A percentile compares a stretch with the other conserved stretches of the same genome.
Conservation (phyloP, 1,284 basidiomycete genomes). For the Cutaneotrichosporon cavernicola region DNA sequence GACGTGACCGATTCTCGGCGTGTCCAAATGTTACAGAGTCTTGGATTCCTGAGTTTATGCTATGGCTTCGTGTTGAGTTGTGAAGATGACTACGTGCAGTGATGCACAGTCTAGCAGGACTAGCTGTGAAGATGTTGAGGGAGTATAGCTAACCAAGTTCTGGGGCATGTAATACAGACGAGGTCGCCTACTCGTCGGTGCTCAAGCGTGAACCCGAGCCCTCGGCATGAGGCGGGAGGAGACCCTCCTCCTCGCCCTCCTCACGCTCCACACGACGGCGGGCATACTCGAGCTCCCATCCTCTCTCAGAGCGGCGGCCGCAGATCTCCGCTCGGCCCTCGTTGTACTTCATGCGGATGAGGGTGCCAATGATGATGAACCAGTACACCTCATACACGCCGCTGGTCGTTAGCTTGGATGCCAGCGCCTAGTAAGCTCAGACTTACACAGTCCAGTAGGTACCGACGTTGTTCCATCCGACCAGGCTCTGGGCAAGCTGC, state of each 20-base stretch:
- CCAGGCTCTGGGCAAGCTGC: slow-evolving; percentile 31
- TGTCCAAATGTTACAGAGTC: slow-evolving; percentile 1
- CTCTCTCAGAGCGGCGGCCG: slow-evolving; percentile 32
- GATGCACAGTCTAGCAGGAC: background rate
- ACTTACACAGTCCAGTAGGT: slow-evolving; percentile 63
- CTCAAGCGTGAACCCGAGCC: slow-evolving; percentile 5
- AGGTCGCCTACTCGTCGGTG: slow-evolving; percentile 3
- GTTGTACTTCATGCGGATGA: slow-evolving; percentile 65
- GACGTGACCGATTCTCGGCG: background rate
- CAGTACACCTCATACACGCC: slow-evolving; percentile 69
- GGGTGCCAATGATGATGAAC: slow-evolving; percentile 62
- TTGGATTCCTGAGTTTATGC: slow-evolving; percentile 1
- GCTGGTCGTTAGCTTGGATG: slow-evolving; percentile 19
- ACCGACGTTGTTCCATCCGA: slow-evolving; percentile 50
- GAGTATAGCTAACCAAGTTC: slow-evolving; percentile 2
- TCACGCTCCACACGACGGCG: slow-evolving; percentile 22
- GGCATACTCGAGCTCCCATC: slow-evolving; percentile 28
- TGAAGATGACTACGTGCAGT: background rate
- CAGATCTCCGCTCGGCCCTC: slow-evolving; percentile 50
- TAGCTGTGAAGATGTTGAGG: background rate
- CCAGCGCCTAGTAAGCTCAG: background rate
- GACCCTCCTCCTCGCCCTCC: slow-evolving; percentile 31
- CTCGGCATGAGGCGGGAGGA: slow-evolving; percentile 14
- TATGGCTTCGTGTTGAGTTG: background rate
- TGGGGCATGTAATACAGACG: slow-evolving; percentile 2